Evolutionary conservation across 352 stramenopile species (phyloP).

Genomic region (Phytopythium oedochilum): DNA sequence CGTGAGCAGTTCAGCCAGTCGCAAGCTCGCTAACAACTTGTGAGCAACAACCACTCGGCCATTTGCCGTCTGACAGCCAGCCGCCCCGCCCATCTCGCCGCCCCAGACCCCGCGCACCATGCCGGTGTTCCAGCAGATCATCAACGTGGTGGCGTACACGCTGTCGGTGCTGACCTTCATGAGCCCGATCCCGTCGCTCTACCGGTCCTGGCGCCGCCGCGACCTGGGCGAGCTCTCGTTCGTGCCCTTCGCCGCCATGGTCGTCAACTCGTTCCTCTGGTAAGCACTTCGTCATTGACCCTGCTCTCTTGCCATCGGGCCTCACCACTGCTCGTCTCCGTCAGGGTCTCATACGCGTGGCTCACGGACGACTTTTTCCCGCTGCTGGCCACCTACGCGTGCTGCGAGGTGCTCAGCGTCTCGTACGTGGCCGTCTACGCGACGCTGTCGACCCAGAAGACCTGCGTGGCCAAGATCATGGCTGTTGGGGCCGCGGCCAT

Average conservation of each 20-base stretch:
- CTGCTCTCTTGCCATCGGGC: background rate
- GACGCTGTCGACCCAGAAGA: conserved; percentile 21
- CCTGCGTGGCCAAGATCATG: conserved; percentile 11
- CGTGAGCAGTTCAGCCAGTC: too few relatives aligned
- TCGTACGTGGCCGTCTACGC: conserved; percentile 31
- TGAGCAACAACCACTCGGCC: too few relatives aligned
- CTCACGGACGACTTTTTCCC: conserved; percentile 45
- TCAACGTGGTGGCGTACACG: conserved; percentile 7
- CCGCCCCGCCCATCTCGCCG: too few relatives aligned
- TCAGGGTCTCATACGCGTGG: conserved; percentile 33
- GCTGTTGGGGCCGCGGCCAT: conserved; percentile 86
- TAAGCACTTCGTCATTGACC: background rate
- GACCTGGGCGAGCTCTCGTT: conserved; percentile 5
- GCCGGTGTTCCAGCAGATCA: background rate
- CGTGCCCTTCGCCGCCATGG: conserved; percentile 2
- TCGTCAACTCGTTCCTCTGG: conserved; percentile 4
- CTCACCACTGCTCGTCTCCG: background rate
- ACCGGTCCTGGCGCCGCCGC: background rate
- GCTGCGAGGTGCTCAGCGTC: conserved; percentile 32
- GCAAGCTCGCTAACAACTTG: too few relatives aligned
- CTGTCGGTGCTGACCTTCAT: conserved; percentile 5
- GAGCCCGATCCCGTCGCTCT: conserved; percentile 4
- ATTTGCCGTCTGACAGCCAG: background rate
- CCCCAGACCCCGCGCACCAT: too few relatives aligned
- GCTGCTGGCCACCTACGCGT: conserved; percentile 41